Evolutionary conservation across 2,329 filamentous ascomycete species (phyloP), one percentile per base, ranked within the genome.

Genomic region (Bipolaris sorokiniana): DNA sequence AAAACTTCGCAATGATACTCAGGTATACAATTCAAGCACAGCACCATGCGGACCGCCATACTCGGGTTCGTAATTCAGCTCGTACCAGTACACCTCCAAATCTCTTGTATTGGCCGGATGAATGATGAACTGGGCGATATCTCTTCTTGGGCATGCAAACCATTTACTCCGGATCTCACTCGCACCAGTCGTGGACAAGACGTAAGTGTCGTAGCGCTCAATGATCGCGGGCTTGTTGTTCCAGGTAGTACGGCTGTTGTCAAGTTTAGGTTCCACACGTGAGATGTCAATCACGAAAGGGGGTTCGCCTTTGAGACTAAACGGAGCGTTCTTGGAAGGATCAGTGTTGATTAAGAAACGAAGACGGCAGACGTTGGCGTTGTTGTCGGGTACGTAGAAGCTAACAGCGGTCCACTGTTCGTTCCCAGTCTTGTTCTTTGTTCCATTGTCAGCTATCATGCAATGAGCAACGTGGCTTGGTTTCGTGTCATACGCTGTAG

Each of bases 311-410:
- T 48, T 61, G 45, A 72, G 57, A 1, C 23, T 34, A 54, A 65
- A 62, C 0, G 71, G 70, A 0, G 69, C 64, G 36, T 59, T 59
- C 11, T 62, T 66, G 11, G 16, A 13, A 9, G 59, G 34, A 38
- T 65, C 54, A 1, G 53, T 63, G 58, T 67, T 69, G 56, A 74
- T 54, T 46, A 54, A 51, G 56, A 75, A 74, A 15, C 61, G 56
- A 9, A 76, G 53, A 16, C 59, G 58, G 58, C 72, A 76, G 42
- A 36, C 60, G 22, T 46, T 42, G 18, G 68, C 71, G 16, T 44
- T 48, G 46, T 67, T 70, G 53, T 52, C 37, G 42, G 69, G 70
- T 4, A 74, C 58, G 48, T 76, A 73, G 59, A 74, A 76, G 38
- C 63, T 67, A 49, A 73, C 61, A 31, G 69, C 71, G n/a, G 70